A percentile compares a stretch with the other conserved stretches of the same genome.
Conservation (phyloP, 768 basidiomycete species). For the Rhizopogon rudus region DNA sequence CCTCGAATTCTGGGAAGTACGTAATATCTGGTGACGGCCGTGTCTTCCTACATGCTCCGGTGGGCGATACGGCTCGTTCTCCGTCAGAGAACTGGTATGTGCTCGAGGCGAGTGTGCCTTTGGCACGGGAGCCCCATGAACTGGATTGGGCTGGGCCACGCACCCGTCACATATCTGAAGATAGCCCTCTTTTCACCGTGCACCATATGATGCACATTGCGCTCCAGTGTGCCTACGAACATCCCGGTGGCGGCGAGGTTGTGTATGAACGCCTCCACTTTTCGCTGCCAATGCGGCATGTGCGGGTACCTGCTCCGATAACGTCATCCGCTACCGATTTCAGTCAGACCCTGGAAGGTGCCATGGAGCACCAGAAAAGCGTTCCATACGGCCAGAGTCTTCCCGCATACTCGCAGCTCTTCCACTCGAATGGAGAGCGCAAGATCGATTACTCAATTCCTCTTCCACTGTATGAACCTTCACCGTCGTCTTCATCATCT, state of each 20-base stretch:
- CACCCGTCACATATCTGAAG: slow-evolving; percentile 37
- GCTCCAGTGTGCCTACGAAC: slow-evolving; percentile 53
- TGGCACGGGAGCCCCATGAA: slow-evolving; percentile 9
- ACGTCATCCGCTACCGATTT: neutral
- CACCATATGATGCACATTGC: slow-evolving; percentile 48
- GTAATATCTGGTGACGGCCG: slow-evolving; percentile 44
- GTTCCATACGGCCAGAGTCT: slow-evolving; percentile 31
- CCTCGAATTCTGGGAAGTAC: slow-evolving; percentile 41
- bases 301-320: slow-evolving; percentile 30
- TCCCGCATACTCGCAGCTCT: slow-evolving; percentile 78
- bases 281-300: slow-evolving; percentile 48
- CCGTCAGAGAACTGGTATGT: slow-evolving; percentile 22
- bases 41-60: slow-evolving; percentile 36
- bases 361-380: slow-evolving; percentile 4
- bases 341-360: slow-evolving; percentile 3
- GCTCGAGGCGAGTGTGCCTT: slow-evolving; percentile 15
- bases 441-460: slow-evolving; percentile 63
- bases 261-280: slow-evolving; percentile 27
- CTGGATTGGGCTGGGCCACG: slow-evolving; percentile 26
- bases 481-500: slow-evolving; percentile 1
- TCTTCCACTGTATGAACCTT: slow-evolving; percentile 59
- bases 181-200: slow-evolving; percentile 54
- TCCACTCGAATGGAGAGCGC: slow-evolving; percentile 65
- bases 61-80: slow-evolving; percentile 9
- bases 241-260: slow-evolving; percentile 30